Evolutionary conservation across 805 yeast species (phyloP).

Genomic region (Zygoascus bituminiphila): DNA sequence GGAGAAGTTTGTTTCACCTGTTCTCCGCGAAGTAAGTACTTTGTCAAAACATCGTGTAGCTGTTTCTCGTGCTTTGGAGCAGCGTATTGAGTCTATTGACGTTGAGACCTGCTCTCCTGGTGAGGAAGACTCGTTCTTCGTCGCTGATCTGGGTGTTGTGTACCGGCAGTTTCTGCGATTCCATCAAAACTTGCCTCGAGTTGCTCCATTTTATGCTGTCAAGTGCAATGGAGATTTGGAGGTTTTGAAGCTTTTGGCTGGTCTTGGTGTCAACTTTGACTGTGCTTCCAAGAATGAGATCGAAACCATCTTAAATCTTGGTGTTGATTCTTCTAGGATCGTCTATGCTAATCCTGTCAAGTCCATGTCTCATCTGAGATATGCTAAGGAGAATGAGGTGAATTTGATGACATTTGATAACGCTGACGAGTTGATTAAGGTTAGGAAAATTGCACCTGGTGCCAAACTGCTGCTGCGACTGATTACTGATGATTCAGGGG

Average conservation of each 20-base stretch:
- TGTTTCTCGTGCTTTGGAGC: conserved; percentile 17
- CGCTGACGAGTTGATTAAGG: conserved; percentile 70
- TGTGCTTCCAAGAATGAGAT: conserved; percentile 90
- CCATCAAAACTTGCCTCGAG: conserved; percentile 56
- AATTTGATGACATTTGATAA: conserved; percentile 84
- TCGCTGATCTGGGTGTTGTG: conserved; percentile 75
- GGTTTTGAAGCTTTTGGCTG: conserved; percentile 49
- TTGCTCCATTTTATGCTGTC: conserved; percentile 87
- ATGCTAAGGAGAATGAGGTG: conserved; percentile 50
- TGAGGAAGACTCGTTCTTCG: conserved; percentile 79
- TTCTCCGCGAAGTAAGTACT: neutral
- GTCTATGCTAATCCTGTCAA: conserved; percentile 94
- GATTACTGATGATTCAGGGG: conserved; percentile 80
- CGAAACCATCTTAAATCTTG: conserved; percentile 51
- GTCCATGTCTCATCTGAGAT: conserved; percentile 70
- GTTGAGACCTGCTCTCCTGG: conserved; percentile 58
- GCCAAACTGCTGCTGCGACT: conserved; percentile 71
- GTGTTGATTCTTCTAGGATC: conserved; percentile 57
- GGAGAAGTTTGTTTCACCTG: neutral
- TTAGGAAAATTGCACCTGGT: conserved; percentile 57
- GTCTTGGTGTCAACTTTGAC: conserved; percentile 72
- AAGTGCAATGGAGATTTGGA: conserved; percentile 76
- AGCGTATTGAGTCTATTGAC: conserved; percentile 34
- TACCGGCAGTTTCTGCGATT: conserved; percentile 55
- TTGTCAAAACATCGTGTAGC: conserved; percentile 2